These are phyloP conservation scores for Skeletonema marinoi DNA, from an alignment of 108 stramenopile species.

Conservation along the genomic window DNA sequence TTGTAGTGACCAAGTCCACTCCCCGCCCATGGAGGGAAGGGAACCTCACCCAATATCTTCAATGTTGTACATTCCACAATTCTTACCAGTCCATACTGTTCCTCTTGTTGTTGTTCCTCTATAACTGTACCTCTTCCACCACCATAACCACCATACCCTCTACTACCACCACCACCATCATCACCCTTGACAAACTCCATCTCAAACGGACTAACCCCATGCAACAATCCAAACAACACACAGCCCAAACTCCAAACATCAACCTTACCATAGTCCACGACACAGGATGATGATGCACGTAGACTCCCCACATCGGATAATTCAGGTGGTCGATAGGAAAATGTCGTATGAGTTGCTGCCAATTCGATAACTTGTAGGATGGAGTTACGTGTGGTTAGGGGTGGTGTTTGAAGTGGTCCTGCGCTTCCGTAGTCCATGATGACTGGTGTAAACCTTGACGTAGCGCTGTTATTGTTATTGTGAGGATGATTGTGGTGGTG, in stretches of 20 bases:
- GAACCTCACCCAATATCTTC: slow-evolving; percentile 55
- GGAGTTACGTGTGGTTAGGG: slow-evolving; percentile 27
- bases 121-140: neutral
- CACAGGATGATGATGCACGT: neutral
- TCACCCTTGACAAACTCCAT: slow-evolving; percentile 51
- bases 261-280: slow-evolving; percentile 66
- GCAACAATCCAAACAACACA: slow-evolving; percentile 78
- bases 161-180: neutral
- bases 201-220: slow-evolving; percentile 82
- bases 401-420: slow-evolving; percentile 19
- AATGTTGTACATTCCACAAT: slow-evolving; percentile 78
- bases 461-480: neutral
- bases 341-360: slow-evolving; percentile 71
- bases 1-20: neutral
- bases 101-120: slow-evolving; percentile 7
- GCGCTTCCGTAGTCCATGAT: slow-evolving; percentile 71
- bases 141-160: neutral
- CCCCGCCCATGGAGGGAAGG: slow-evolving; percentile 20
- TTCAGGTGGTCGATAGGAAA: slow-evolving; percentile 87
- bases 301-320: slow-evolving; percentile 65
- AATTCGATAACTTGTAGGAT: slow-evolving; percentile 42
- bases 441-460: slow-evolving; percentile 39
- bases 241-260: slow-evolving; percentile 88
- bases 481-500: neutral
- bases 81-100: slow-evolving; percentile 30